phyloP scores from a whole-genome alignment of 2,329 filamentous ascomycete genomes.

The Allantophomopsis lycopodina region DNA sequence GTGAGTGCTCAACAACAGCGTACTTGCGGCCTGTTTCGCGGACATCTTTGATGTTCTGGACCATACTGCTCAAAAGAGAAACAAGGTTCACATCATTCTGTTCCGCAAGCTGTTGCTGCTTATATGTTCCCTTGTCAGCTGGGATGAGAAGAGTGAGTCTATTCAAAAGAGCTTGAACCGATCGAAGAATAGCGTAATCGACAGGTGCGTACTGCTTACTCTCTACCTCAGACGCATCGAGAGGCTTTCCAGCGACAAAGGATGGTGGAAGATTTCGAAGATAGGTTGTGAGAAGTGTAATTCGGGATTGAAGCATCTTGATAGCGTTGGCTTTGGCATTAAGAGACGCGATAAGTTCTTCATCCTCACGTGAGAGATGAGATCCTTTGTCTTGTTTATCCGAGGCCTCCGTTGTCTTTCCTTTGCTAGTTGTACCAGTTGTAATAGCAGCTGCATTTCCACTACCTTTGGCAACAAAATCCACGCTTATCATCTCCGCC shows the following conservation, averaged over 20 bases:
- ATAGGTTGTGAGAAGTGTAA: conserved; percentile 63
- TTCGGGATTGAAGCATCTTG: conserved; percentile 75
- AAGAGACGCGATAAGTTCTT: conserved; percentile 50
- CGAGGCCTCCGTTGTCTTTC: conserved; percentile 18
- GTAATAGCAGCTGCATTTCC: conserved; percentile 60
- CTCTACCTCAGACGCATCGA: conserved; percentile 14
- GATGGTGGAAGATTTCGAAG: conserved; percentile 58
- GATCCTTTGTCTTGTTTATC: conserved; percentile 31
- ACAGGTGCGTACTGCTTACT: conserved; percentile 13
- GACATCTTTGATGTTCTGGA: conserved; percentile 57
- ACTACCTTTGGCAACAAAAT: conserved; percentile 77
- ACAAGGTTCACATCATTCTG: conserved; percentile 75
- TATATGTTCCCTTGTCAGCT: conserved; percentile 47
- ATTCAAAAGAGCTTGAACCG: conserved; percentile 73
- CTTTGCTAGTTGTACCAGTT: conserved; percentile 20
- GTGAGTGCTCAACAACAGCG: conserved; percentile 33
- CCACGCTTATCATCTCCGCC: conserved; percentile 94
- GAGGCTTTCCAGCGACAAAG: conserved; percentile 35
- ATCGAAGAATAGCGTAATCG: conserved; percentile 65
- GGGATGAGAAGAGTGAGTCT: conserved; percentile 74
- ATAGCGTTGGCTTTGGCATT: conserved; percentile 86
- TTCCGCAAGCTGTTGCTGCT: conserved; percentile 60
- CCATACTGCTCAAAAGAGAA: conserved; percentile 60
- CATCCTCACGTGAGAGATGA: conserved; percentile 39
- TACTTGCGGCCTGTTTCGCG: conserved; percentile 68